Conservation (phyloP, 1,139 yeast species). For the Diutina siamensis region DNA sequence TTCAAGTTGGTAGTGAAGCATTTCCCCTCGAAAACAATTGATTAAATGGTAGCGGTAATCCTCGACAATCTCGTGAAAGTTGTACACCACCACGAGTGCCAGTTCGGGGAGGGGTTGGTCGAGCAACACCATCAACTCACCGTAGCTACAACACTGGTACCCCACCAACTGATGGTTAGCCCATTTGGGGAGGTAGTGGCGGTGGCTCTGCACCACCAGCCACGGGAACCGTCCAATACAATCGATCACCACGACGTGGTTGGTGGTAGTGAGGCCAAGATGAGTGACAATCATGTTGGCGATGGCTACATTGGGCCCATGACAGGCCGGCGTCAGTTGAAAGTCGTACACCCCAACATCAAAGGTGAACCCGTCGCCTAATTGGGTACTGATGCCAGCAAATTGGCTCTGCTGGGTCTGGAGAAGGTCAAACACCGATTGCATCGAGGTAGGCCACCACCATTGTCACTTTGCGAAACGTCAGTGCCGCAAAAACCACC, state of each 20-base stretch:
- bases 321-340: background rate
- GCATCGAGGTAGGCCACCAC: background rate
- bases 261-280: background rate
- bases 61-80: background rate
- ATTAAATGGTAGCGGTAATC: background rate
- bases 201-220: background rate
- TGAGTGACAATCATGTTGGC: background rate
- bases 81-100: background rate
- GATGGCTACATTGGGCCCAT: background rate
- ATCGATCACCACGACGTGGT: conserved; percentile 1
- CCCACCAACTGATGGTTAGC: background rate
- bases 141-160: background rate
- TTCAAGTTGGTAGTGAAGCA: background rate
- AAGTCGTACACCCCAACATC: background rate
- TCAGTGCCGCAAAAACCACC: no score
- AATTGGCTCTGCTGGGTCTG: background rate
- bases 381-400: background rate
- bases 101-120: background rate
- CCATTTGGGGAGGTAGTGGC: background rate
- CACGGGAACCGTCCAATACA: background rate
- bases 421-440: background rate
- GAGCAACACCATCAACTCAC: background rate
- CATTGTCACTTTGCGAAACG: background rate
- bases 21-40: background rate
- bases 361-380: background rate